Evolutionary conservation across 306 rosid genomes (phyloP).

Genomic region (Gleditsia sinensis): DNA sequence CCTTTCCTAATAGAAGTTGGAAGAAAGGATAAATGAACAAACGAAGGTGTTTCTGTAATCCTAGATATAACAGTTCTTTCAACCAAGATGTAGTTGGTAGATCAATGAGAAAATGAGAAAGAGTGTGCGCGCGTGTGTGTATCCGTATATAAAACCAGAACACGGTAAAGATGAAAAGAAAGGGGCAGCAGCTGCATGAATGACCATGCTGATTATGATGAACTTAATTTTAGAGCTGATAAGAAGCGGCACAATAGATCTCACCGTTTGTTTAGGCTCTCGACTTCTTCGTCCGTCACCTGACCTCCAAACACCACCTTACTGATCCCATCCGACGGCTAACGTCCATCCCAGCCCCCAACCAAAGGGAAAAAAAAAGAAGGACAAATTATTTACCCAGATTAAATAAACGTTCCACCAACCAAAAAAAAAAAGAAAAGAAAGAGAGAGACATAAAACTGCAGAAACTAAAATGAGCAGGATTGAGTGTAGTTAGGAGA

Average conservation of each 20-base stretch:
- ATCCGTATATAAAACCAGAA: no score
- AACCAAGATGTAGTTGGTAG: conserved; percentile 22
- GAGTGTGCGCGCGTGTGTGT: no score
- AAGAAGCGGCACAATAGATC: conserved; percentile 51
- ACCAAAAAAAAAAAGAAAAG: not conserved
- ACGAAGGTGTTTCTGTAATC: conserved; percentile 11
- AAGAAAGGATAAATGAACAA: not conserved
- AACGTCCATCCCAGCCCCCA: conserved; percentile 1
- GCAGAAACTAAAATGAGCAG: not conserved
- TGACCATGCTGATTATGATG: not conserved
- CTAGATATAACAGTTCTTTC: not conserved
- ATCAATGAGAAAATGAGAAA: conserved; percentile 32
- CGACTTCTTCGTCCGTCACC: conserved; percentile 93
- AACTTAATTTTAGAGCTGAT: not conserved
- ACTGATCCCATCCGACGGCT: conserved; percentile 99
- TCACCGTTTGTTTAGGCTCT: conserved; percentile 94
- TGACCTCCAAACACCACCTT: conserved; percentile 98
- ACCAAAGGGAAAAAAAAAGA: not conserved
- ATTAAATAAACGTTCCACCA: not conserved
- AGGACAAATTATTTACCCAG: not conserved
- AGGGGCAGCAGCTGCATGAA: not conserved
- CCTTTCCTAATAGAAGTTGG: not conserved
- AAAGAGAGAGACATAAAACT: not conserved
- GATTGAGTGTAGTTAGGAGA: not conserved
- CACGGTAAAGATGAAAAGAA: no score